Evolutionary conservation across 768 basidiomycete genomes (phyloP), one percentile per base, ranked within the genome.

Genomic region (Rhizopogon roseolus): DNA sequence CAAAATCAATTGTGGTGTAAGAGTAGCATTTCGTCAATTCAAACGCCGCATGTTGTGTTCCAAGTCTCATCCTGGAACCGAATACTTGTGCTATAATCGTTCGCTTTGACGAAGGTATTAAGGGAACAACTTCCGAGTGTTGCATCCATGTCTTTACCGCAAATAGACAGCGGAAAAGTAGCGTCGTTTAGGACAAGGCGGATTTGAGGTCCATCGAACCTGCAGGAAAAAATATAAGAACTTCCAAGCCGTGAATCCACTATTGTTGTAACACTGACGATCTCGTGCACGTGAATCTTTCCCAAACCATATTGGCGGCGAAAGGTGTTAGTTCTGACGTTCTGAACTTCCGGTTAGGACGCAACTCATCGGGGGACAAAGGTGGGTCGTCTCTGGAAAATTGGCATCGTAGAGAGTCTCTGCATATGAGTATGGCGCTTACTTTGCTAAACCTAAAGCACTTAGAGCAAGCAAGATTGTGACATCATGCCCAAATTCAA

Each of bases 281-380:
- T 11, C 63, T 61, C 45, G 58, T 55, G 64, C 74, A 76, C 4
- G 62, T 59, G 62, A 75, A 74, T 56, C 60, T 67, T 59, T 76
- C 74, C 75, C 73, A 77, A 27, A 72, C 57, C 73, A 77, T 74
- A 52, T 62, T 69, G 41, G 75, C 74, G 13, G 64, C 75, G 54
- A 78, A 78, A 32, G 76, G 76, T 14, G 72, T 66, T 58, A 75
- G 75, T 6, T 54, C 54, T 5, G 73, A 71, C 29, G 74, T 76
- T 46, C 65, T 64, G 63, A 70, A 77, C 43, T 62, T 67, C 37
- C 76, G 70, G 54, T 59, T 57, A 29, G 25, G 19, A 57, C 60
- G 54, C 62, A 68, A 40, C 66, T 44, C 69, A 8, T 22, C 43
- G 2, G 70, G 53, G 37, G 61, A 54, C 32, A 76, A 69, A 29